Evolutionary conservation across 805 yeast species (phyloP), one percentile per base, ranked within the genome.

Genomic region (Nakazawaea ishiwadae): DNA sequence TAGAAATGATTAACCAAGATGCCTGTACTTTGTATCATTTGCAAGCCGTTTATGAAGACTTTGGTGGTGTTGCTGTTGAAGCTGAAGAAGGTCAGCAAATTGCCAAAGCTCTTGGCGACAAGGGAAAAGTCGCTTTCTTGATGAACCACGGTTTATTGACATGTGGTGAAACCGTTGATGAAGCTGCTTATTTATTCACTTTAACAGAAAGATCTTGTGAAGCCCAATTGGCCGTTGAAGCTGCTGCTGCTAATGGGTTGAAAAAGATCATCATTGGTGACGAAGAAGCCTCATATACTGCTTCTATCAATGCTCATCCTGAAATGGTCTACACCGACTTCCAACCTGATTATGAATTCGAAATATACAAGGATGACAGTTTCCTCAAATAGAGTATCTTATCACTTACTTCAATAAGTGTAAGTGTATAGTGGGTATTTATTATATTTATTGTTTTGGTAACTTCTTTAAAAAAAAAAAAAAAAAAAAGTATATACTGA

Each of bases 1-100:
- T 85, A 48, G 90, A 84, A 46, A 85, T 85, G 93, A 53, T 85
- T 46, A 84, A 79, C 62, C 95, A 85, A 64, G 95, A 86, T 51
- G 82, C 68, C 4, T 83, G 90, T 57, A 63, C 69, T 9, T 76
- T 86, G 51, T 80, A 81, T 67, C 74, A 79, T 27, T 63, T 66
- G 36, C 93, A 84, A 47, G 60, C 79, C 1, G 89, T 85, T 3
- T 83, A 82, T 59, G 45, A 53, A 15, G 75, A 77, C 54, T 84
- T 84, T 58, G 93, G 93, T 23, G 95, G 95, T 30, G 85, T 85
- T 42, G 95, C 88, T 0, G 51, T 83, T 20, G 84, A 80, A 50
- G 66, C 62, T 17, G 75, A 71, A 38, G 90, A 83, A 56, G 89
- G 89, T 21, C 52, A 58, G 34, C 71, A 68, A 34, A 71, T 83